Base-by-base conservation (phyloP, 1,139 yeast genomes). In the Saccharomyces hybrid region DNA sequence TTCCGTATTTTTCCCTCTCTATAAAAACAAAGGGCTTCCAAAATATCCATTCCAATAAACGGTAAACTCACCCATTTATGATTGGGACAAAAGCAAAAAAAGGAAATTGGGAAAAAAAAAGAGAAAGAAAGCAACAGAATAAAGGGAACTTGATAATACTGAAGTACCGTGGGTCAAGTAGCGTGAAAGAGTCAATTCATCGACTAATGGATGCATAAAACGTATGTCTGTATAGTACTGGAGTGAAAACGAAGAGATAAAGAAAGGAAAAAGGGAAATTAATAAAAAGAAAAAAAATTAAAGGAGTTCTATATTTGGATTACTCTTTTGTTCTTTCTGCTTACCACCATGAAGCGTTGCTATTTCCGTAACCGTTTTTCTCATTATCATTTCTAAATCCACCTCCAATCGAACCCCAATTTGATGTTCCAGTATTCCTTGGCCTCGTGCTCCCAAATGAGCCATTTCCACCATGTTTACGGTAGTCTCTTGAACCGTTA, bases 401-500 rank as follows among this genome's bases (percentile, higher is more conserved):
- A 13, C 52, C 53, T 16, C 53, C 50, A 13, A 29, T 20, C 66
- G 52, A 50, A 6, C 52, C 49, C 54, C 54, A 61, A 23, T 53
- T 47, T 34, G 47, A 51, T 51, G 54, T 47, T 47, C 53, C 55
- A 31, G 63, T 73, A 54, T 70, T 67, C 50, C 68, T 64, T 38
- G 44, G 44, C 41, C 54, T 51, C 62, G 67, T 59, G 63, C 62
- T 57, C 64, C 68, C 57, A 64, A 70, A 52, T 68, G 65, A 63
- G 57, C 69, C 67, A 53, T 59, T 61, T 53, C 63, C 63, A 41
- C 64, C 65, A 47, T 62, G 65, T 66, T 81, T 80, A 77, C 84
- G 80, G 73, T 75, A 78, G 69, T 82, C 85, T 71, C 84, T 80
- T 54, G 72, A 71, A 55, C 60, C 61, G 54, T 55, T 59, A 53